Evolutionary conservation across 352 stramenopile species (phyloP), one percentile per base, ranked within the genome.

Genomic region (Globisporangium spinosum): DNA sequence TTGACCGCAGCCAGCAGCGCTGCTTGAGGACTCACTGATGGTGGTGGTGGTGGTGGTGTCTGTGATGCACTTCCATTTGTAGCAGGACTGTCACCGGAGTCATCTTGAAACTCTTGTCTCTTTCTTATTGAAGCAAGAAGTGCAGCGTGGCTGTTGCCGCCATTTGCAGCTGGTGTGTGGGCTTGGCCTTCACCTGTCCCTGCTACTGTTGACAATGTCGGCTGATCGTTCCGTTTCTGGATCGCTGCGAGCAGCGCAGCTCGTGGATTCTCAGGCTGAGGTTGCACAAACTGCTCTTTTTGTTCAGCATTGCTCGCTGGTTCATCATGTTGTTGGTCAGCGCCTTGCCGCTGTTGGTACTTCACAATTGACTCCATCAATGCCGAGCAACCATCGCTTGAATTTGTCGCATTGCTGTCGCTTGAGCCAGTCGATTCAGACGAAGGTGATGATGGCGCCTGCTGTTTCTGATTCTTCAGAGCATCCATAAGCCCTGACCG

Each of bases 1-100:
- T 68, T 66, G 40, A 80, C 82, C 23, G 75, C 75, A 56, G 73
- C 69, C 23, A 85, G 51, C 23, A 82, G 43, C 5, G 75, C 72
- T 61, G 59, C 61, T 67, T 77, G 74, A 3, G 59, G 23, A 13
- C 58, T 68, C n/a, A 25, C 22, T 22, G 29, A 4, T 29, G 27
- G 27, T 49, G 56, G 8, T 22, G 17, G 20, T 43, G 32, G 29
- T 29, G 34, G 22, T 43, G 13, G 5, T 5, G 43, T 7, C 1
- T 17, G 34, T 40, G n/a, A 2, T 59, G 15, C 10, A 13, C 25
- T 2, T 40, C 6, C 15, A 35, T 29, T 56, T 29, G 15, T 5
- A 23, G 54, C 54, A 40, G 32, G 54, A 34, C 17, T 49, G 6
- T 6, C 27, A 1, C 0, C 17, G 4, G 13, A 8, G 6, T 3